Evolutionary conservation across 345 rosid species (phyloP).

Genomic region (Citrus reticulata): DNA sequence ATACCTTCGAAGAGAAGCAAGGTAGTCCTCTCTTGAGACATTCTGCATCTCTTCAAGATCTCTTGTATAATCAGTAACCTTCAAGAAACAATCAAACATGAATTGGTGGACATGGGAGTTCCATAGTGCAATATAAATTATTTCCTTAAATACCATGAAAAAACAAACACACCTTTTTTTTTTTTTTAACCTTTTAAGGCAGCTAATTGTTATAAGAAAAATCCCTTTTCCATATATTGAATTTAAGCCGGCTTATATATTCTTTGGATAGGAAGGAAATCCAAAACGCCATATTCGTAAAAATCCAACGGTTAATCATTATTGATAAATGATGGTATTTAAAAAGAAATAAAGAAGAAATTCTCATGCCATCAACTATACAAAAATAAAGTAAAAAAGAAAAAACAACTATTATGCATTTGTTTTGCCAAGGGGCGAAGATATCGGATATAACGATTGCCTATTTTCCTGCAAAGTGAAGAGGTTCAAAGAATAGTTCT

Average conservation of each 20-base stretch:
- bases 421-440: not conserved
- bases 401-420: not conserved
- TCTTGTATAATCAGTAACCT: constrained; percentile 92
- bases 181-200: not conserved
- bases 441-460: not conserved
- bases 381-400: not conserved
- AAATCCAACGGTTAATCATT: not conserved
- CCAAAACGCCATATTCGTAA: not conserved
- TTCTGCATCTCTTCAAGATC: constrained; percentile 99
- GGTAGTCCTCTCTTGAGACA: constrained; percentile 91
- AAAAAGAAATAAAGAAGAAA: not conserved
- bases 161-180: not conserved
- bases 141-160: not conserved
- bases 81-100: constrained; percentile 11
- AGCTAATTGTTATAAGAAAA: not conserved
- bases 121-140: not conserved
- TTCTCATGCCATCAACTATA: not conserved
- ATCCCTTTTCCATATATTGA: not conserved
- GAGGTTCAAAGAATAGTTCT: not conserved
- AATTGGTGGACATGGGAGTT: not conserved
- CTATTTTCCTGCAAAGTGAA: not conserved
- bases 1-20: constrained; percentile 92
- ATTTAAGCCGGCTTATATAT: not conserved
- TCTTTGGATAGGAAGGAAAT: not conserved
- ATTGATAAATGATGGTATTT: not conserved